A percentile compares a stretch with the other conserved stretches of the same genome.
Conservation (phyloP, 1,284 basidiomycete genomes). For the Wolfiporia cocos region DNA sequence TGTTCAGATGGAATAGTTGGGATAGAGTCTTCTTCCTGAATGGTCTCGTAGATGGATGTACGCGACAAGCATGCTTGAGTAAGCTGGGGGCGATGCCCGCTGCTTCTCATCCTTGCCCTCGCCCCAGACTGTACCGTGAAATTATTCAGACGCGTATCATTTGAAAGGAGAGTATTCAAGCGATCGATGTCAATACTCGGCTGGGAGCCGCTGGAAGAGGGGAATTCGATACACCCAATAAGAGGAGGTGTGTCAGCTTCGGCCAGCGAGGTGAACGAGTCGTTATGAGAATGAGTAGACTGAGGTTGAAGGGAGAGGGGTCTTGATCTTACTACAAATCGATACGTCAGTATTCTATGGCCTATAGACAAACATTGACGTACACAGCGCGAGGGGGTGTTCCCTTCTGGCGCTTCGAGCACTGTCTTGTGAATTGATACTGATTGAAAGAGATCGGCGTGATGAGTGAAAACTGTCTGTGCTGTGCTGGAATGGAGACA, state of each 20-base stretch:
- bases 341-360: constrained; percentile 10
- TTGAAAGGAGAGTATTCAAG: constrained; percentile 49
- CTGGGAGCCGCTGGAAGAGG: constrained; percentile 61
- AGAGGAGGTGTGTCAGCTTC: constrained; percentile 68
- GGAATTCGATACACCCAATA: constrained; percentile 56
- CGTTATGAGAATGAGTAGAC: constrained; percentile 54
- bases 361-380: constrained; percentile 21
- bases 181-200: constrained; percentile 69
- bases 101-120: constrained; percentile 44
- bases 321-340: constrained; percentile 32
- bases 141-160: constrained; percentile 32
- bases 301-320: constrained; percentile 54
- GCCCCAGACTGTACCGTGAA: constrained; percentile 26
- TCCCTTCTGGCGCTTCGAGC: constrained; percentile 59
- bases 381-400: constrained; percentile 48
- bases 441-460: no score
- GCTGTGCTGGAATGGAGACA: no score
- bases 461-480: no score
- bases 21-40: constrained; percentile 58
- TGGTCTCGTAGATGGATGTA: constrained; percentile 71
- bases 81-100: constrained; percentile 63
- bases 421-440: no score
- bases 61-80: constrained; percentile 58
- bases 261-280: constrained; percentile 58
- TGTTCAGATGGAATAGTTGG: constrained; percentile 30